Conservation (phyloP, 257 asterid genomes). For the Przewalskia tangutica region DNA sequence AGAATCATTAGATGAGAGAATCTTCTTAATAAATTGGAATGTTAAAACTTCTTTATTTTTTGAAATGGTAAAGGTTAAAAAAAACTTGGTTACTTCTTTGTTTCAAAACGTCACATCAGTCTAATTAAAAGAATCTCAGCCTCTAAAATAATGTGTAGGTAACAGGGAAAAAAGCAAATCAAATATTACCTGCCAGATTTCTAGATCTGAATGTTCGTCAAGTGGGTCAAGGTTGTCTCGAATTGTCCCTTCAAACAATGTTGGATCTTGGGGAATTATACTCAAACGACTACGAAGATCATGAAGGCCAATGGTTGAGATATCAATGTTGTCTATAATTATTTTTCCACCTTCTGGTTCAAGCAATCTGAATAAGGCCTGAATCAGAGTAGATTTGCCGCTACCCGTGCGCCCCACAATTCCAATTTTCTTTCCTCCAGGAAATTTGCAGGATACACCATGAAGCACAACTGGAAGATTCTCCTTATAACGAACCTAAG, state of each 20-base stretch:
- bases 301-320: slow-evolving; percentile 78
- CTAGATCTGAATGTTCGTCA: slow-evolving; percentile 76
- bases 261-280: slow-evolving; percentile 96
- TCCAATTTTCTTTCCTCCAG: slow-evolving; percentile 93
- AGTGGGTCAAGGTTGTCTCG: slow-evolving; percentile 91
- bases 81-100: neutral
- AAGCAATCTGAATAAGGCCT: slow-evolving; percentile 84
- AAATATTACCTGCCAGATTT: slow-evolving; percentile 73
- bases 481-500: slow-evolving; percentile 83
- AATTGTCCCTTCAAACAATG: slow-evolving; percentile 94
- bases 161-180: neutral
- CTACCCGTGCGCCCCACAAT: slow-evolving; percentile 99
- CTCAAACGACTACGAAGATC: slow-evolving; percentile 87
- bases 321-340: slow-evolving; percentile 74
- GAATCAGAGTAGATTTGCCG: slow-evolving; percentile 95
- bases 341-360: slow-evolving; percentile 92
- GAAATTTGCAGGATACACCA: slow-evolving; percentile 76
- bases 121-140: neutral
- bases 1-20: neutral
- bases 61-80: too few relatives aligned
- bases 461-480: slow-evolving; percentile 95
- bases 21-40: neutral
- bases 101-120: neutral
- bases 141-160: neutral
- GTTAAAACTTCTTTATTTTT: neutral